phyloP scores from a whole-genome alignment of 2,329 filamentous ascomycete species.

The Parastagonospora nodorum region DNA sequence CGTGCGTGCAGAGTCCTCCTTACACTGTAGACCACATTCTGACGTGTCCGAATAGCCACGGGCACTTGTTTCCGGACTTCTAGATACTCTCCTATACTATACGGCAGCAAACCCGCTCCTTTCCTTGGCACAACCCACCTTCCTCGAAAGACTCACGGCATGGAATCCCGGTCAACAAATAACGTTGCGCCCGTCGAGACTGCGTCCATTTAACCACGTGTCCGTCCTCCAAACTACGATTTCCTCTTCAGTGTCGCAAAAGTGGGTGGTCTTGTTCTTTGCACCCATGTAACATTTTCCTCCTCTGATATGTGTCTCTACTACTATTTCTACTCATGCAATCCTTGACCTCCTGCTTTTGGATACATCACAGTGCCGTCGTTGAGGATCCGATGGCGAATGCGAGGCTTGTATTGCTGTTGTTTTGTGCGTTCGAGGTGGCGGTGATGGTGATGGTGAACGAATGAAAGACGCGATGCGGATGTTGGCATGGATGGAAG shows the following conservation, averaged over 20 bases:
- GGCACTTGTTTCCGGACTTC: slow-evolving; percentile 42
- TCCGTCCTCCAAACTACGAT: slow-evolving; percentile 1
- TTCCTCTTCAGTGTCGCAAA: slow-evolving; percentile 3
- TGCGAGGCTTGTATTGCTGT: too few species aligned
- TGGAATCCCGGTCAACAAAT: slow-evolving; percentile 12
- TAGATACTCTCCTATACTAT: slow-evolving; percentile 21
- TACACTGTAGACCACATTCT: slow-evolving; percentile 31
- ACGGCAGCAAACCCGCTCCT: neutral
- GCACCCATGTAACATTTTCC: too few species aligned
- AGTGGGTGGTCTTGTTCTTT: slow-evolving; percentile 1
- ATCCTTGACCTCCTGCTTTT: too few species aligned
- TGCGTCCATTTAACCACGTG: neutral
- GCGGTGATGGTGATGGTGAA: too few species aligned
- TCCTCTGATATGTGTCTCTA: too few species aligned
- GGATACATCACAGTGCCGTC: too few species aligned
- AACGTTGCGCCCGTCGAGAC: slow-evolving; percentile 16
- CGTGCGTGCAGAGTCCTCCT: slow-evolving; percentile 66
- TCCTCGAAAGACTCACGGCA: slow-evolving; percentile 7
- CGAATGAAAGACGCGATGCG: too few species aligned
- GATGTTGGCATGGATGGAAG: too few species aligned
- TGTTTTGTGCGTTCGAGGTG: too few species aligned
- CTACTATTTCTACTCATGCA: too few species aligned
- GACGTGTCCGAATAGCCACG: slow-evolving; percentile 41
- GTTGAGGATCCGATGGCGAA: too few species aligned
- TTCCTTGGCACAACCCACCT: slow-evolving; percentile 3